Percentiles rank a stretch among this genome's conserved stretches.
Evolutionary conservation across 495 filamentous ascomycete genomes (phyloP).

Genomic region (Lasiosphaeria miniovina): DNA sequence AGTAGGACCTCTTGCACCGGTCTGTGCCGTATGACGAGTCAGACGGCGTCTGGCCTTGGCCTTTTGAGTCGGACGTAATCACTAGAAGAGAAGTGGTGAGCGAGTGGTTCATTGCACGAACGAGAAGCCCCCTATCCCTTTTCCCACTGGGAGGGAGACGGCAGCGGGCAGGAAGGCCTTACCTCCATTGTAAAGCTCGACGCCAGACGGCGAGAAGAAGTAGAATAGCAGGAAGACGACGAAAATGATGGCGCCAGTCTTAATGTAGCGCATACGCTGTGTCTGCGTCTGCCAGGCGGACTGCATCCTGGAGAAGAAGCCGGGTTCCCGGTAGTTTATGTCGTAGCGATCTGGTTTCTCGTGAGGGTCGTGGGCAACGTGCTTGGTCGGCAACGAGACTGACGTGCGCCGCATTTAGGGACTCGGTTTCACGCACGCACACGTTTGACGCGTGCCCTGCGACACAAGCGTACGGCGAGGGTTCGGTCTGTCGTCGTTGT

Average conservation of each 20-base stretch:
- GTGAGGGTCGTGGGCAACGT: constrained; percentile 54
- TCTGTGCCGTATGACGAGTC: constrained; percentile 61
- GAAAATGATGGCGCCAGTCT: constrained; percentile 75
- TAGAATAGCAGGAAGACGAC: constrained; percentile 72
- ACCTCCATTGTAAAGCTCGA: constrained; percentile 46
- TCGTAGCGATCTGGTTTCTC: constrained; percentile 56
- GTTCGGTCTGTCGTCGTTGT: constrained; percentile 6
- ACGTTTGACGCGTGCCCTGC: neutral
- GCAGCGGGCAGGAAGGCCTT: constrained; percentile 6
- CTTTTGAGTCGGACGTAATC: no score
- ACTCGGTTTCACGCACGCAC: neutral
- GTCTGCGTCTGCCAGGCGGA: constrained; percentile 63
- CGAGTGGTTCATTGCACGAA: no score
- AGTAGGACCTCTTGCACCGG: constrained; percentile 77
- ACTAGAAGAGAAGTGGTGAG: no score
- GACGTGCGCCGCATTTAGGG: constrained; percentile 55
- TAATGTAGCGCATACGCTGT: constrained; percentile 74
- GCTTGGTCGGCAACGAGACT: constrained; percentile 57
- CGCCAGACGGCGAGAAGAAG: constrained; percentile 62
- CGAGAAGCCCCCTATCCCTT: neutral
- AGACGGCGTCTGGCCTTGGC: constrained; percentile 50
- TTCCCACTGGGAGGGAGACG: neutral
- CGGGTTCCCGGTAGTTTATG: constrained; percentile 39
- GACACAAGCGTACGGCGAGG: neutral
- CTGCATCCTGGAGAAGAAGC: constrained; percentile 48